Percentiles rank a stretch among this genome's conserved stretches.
Conservation (phyloP, 2,329 filamentous ascomycete genomes). For the Alternaria gansuensis region DNA sequence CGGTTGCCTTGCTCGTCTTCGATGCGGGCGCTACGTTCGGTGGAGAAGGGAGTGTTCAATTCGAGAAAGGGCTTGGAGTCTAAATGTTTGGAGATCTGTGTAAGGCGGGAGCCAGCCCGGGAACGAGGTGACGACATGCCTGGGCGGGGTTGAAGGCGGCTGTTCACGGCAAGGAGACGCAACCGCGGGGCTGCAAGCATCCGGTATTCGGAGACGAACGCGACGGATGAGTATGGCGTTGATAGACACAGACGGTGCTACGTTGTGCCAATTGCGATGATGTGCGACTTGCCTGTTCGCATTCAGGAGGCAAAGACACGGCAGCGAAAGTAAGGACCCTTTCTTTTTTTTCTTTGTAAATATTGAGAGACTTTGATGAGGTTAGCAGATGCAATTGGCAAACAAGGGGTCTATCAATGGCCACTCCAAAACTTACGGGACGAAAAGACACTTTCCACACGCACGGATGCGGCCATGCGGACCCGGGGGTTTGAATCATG, state of each 20-base stretch:
- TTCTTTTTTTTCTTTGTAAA: conserved; percentile 1
- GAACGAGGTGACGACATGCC: conserved; percentile 40
- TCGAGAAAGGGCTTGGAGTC: conserved; percentile 65
- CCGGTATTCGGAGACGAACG: conserved; percentile 40
- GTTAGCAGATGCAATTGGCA: background rate
- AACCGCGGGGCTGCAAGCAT: conserved; percentile 48
- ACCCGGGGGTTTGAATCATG: conserved; percentile 14
- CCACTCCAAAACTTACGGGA: conserved; percentile 7
- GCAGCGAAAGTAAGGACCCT: conserved; percentile 5
- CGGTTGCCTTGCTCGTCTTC: conserved; percentile 62
- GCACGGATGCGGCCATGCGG: conserved; percentile 13
- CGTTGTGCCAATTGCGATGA: conserved; percentile 7
- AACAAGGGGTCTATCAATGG: conserved; percentile 10
- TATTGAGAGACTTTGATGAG: background rate
- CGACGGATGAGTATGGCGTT: conserved; percentile 17
- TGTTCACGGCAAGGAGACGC: conserved; percentile 35
- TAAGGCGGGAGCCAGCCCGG: conserved; percentile 61
- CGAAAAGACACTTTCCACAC: conserved; percentile 5
- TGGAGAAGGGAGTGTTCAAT: conserved; percentile 70
- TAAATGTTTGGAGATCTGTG: conserved; percentile 69
- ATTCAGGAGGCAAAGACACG: conserved; percentile 4
- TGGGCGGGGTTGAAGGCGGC: conserved; percentile 42
- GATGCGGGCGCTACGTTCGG: conserved; percentile 62
- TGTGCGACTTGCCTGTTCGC: background rate
- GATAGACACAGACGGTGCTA: conserved; percentile 7